Evolutionary conservation across 129 eudicot genomes (phyloP).

Genomic region (Scalesia atractyloides): DNA sequence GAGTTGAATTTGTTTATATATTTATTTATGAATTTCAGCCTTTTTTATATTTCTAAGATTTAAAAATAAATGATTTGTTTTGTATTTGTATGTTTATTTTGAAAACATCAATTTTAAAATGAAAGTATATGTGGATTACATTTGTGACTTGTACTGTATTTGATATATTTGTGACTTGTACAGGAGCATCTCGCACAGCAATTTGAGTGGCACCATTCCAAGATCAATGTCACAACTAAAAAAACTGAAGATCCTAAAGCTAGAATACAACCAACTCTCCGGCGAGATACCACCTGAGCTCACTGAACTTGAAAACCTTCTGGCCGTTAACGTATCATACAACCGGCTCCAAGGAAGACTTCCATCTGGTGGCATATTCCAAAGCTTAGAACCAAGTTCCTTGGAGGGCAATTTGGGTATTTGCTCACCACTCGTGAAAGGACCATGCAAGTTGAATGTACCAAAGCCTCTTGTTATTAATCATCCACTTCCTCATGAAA

Average conservation of each 20-base stretch:
- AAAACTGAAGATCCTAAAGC: constrained; percentile 84
- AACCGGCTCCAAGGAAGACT: constrained; percentile 80
- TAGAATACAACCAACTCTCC: constrained; percentile 72
- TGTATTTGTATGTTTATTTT: no score
- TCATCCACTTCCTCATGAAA: constrained; percentile 69
- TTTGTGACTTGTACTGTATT: background rate
- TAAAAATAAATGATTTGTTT: no score
- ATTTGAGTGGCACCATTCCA: constrained; percentile 68
- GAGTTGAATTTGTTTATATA: no score
- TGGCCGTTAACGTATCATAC: constrained; percentile 82
- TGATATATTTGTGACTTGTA: no score
- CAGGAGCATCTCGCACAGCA: constrained; percentile 94
- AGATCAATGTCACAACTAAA: constrained; percentile 63
- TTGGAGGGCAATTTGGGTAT: constrained; percentile 82
- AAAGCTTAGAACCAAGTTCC: constrained; percentile 61
- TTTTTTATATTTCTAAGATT: no score
- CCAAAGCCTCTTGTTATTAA: constrained; percentile 89
- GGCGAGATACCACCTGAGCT: constrained; percentile 93
- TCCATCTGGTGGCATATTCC: constrained; percentile 74
- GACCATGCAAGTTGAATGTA: constrained; percentile 75
- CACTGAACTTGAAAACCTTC: constrained; percentile 66
- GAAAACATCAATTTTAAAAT: no score
- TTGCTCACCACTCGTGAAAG: constrained; percentile 81
- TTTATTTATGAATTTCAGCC: no score
- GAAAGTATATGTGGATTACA: background rate